phyloP scores from a whole-genome alignment of 1,284 basidiomycete species.

The Melampsora allii-populina region DNA sequence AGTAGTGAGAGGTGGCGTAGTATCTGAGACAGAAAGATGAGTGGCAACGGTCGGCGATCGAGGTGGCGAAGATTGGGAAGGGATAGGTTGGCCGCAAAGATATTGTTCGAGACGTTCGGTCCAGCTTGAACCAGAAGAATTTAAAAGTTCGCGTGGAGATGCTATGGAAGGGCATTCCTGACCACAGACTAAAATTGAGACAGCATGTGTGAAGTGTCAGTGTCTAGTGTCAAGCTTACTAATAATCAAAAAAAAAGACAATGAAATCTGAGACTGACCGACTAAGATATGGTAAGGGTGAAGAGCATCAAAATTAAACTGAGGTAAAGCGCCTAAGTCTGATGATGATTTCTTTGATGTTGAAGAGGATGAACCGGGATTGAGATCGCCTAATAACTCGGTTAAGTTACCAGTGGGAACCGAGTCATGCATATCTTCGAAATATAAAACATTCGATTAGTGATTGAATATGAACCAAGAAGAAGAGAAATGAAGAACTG shows the following conservation, averaged over 20 bases:
- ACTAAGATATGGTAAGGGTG: not conserved
- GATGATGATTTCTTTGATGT: not conserved
- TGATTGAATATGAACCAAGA: not conserved
- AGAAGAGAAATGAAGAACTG: not conserved
- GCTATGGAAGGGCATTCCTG: not conserved
- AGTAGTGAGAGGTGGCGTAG: not conserved
- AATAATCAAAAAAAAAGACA: not conserved
- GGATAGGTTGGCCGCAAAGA: not conserved
- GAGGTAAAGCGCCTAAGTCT: not conserved
- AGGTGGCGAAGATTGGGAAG: not conserved
- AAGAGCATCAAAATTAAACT: not conserved
- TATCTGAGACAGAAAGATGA: too few relatives aligned
- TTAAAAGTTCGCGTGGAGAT: not conserved
- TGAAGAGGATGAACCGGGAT: not conserved
- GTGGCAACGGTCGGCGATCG: not conserved
- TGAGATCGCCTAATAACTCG: not conserved
- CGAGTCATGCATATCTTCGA: not conserved
- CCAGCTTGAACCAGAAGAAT: not conserved
- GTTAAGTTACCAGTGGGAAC: not conserved
- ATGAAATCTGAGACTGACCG: not conserved
- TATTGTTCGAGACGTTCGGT: not conserved
- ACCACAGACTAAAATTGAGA: not conserved
- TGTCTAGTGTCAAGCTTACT: not conserved
- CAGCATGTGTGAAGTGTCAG: not conserved
- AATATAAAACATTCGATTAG: not conserved